Base-by-base conservation (phyloP, 2,329 filamentous ascomycete species). In the Sporothrix curviconia region DNA sequence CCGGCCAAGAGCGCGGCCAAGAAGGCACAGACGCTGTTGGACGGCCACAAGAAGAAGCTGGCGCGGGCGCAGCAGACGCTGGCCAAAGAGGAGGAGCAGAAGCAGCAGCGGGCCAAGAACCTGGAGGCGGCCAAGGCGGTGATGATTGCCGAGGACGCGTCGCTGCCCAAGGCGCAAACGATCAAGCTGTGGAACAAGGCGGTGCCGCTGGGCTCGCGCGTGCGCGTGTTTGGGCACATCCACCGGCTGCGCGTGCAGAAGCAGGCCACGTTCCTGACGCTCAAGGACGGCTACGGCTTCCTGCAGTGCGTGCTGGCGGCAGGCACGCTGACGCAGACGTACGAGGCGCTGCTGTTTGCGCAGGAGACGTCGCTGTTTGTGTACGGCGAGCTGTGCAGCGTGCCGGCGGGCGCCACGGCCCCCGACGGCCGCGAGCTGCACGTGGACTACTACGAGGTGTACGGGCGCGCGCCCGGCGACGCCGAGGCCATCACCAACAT, bases 401-500 rank as follows among this genome's bases (percentile, higher is more conserved):
- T 96, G 4, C 92, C 88, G 9, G 80, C 82, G 24, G 89, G 89
- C 56, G 83, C 87, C 62, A 84, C 86, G 59, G 92, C 92, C 1
- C 90, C 90, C 50, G 85, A 90, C 74, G 78, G 87, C 78, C 89
- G 92, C 63, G 92, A 96, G 73, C 79, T 96, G 51, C 90, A 92
- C 68, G 92, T 89, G 65, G 92, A 96, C 73, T 96, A 86, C 78
- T 96, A 87, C 78, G 81, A 83, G 55, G 58, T 64, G 30, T 60
- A 84, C 89, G 60, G 87, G 85, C 67, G 81, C 66, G 90, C 92
- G 40, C 88, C 90, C 39, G 88, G 90, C 62, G 92, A 90, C 66
- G 89, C 92, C 61, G 92, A 96, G 62, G 89, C 92, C 67, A 91
- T 96, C 69, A 94, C 90, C 78, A 96, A 91, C 81, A 83, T 74